Conservation (phyloP, 208 protist genomes). For the Jaenimonas drosophilae region DNA sequence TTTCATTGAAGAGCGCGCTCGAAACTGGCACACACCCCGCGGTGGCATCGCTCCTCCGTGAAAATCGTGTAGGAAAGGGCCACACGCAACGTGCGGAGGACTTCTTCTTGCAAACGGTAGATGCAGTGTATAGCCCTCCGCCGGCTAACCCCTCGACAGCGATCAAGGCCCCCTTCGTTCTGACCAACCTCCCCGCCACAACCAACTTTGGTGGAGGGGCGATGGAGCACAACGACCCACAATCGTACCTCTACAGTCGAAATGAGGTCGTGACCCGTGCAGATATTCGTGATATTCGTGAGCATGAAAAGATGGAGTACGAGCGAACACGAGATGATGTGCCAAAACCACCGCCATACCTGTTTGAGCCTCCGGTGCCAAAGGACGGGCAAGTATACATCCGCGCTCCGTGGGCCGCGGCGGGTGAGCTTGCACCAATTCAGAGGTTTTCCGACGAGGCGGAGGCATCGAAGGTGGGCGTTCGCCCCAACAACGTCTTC, state of each 20-base stretch:
- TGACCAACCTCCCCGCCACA: not conserved
- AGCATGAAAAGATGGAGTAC: too few species aligned
- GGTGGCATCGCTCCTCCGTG: not conserved
- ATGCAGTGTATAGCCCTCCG: not conserved
- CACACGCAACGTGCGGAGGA: not conserved
- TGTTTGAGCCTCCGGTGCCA: too few species aligned
- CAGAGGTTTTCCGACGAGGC: too few species aligned
- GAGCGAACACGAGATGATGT: too few species aligned
- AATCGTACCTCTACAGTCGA: not conserved
- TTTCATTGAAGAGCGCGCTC: too few species aligned
- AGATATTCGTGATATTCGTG: too few species aligned
- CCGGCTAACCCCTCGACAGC: not conserved
- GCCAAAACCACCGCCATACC: too few species aligned
- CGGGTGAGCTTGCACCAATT: too few species aligned
- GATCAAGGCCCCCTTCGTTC: not conserved
- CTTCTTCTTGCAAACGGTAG: not conserved
- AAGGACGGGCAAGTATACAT: too few species aligned
- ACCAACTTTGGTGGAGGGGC: not conserved
- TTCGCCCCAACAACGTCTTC: too few species aligned
- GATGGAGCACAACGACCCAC: conserved; percentile 1
- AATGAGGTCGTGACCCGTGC: not conserved
- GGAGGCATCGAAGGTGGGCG: too few species aligned
- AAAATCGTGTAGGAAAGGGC: conserved; percentile 1
- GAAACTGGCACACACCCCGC: not conserved
- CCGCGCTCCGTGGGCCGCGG: too few species aligned